Evolutionary conservation across 306 rosid genomes (phyloP).

Genomic region (Gastrolobium villosum): DNA sequence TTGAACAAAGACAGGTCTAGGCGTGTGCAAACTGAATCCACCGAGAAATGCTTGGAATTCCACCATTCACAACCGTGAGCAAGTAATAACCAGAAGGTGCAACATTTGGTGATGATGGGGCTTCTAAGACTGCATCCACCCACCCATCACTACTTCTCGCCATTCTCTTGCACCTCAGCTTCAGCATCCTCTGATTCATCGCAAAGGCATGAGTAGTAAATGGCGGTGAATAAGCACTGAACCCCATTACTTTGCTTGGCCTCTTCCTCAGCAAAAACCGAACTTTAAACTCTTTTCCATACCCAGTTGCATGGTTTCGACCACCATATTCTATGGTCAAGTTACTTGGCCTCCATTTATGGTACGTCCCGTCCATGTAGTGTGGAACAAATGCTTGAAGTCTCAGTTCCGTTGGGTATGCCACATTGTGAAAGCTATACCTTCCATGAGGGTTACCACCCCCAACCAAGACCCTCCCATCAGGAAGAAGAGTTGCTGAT

Average conservation of each 20-base stretch:
- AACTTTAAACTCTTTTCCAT: constrained; percentile 67
- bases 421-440: constrained; percentile 58
- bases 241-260: constrained; percentile 49
- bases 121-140: constrained; percentile 64
- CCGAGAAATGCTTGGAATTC: constrained; percentile 71
- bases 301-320: constrained; percentile 42
- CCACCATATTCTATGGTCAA: constrained; percentile 52
- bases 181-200: constrained; percentile 85
- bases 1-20: constrained; percentile 8
- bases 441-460: constrained; percentile 76
- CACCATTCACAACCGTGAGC: constrained; percentile 72
- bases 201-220: constrained; percentile 78
- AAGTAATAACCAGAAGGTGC: constrained; percentile 81
- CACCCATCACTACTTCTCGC: constrained; percentile 42
- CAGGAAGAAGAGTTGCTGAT: constrained; percentile 76
- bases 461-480: constrained; percentile 76
- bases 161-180: constrained; percentile 58
- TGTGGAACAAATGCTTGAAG: constrained; percentile 83
- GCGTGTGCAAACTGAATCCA: constrained; percentile 69
- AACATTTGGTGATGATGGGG: constrained; percentile 70
- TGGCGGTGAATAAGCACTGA: constrained; percentile 74
- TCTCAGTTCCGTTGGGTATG: constrained; percentile 81
- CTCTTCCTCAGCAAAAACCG: constrained; percentile 51
- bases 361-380: constrained; percentile 59
- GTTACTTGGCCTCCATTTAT: constrained; percentile 59